These are phyloP conservation scores for Fusarium cicatricum DNA, from an alignment of 2,329 filamentous ascomycete species.

Conservation along the genomic window DNA sequence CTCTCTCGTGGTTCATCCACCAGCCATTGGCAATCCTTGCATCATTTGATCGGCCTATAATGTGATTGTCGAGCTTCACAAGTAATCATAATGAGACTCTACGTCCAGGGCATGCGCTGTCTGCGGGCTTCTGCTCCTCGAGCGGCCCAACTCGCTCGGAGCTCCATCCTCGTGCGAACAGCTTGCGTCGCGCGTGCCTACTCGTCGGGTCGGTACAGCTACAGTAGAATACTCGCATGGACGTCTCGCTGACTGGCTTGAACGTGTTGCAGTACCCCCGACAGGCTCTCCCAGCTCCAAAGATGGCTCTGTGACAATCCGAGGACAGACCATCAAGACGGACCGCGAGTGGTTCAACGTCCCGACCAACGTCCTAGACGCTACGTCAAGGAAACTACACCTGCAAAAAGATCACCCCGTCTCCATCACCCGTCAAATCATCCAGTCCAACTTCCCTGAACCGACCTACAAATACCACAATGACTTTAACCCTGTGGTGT, in stretches of 20 bases:
- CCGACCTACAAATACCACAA: slow-evolving; percentile 81
- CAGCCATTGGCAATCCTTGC: slow-evolving; percentile 20
- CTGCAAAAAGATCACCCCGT: slow-evolving; percentile 91
- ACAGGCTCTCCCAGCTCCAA: slow-evolving; percentile 41
- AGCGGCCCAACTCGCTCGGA: slow-evolving; percentile 34
- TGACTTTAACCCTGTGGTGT: slow-evolving; percentile 82
- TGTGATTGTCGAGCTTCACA: slow-evolving; percentile 31
- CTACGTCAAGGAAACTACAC: slow-evolving; percentile 82
- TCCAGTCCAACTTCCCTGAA: slow-evolving; percentile 84
- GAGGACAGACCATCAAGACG: slow-evolving; percentile 62
- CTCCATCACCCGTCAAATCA: slow-evolving; percentile 87
- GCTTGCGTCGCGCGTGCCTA: slow-evolving; percentile 36
- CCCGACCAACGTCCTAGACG: slow-evolving; percentile 75
- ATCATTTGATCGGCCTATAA: slow-evolving; percentile 19
- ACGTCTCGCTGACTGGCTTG: slow-evolving; percentile 33
- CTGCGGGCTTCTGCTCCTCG: slow-evolving; percentile 41
- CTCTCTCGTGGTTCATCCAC: neutral
- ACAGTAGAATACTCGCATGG: slow-evolving; percentile 17
- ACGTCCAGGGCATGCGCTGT: slow-evolving; percentile 38
- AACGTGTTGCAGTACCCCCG: slow-evolving; percentile 24
- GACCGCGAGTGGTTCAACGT: slow-evolving; percentile 87
- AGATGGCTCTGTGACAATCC: slow-evolving; percentile 59
- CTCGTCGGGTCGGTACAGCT: slow-evolving; percentile 39
- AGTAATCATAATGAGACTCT: slow-evolving; percentile 37
- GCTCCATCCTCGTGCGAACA: slow-evolving; percentile 35